phyloP scores from a whole-genome alignment of 176 grass and related monocot genomes.

The Olyra latifolia region DNA sequence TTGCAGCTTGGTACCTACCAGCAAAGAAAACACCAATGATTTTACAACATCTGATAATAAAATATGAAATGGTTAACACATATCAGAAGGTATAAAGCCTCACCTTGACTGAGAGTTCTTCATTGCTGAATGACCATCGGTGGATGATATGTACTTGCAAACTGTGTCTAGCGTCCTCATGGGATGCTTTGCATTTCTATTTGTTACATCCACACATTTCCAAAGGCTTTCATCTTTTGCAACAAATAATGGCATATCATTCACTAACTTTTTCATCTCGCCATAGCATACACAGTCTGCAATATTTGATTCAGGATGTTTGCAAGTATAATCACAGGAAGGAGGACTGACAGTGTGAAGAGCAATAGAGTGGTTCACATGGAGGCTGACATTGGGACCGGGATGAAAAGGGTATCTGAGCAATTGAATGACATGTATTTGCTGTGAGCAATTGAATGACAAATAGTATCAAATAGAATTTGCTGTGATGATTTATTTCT shows the following conservation, averaged over 20 bases:
- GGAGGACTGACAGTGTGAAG: slow-evolving; percentile 28
- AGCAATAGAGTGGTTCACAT: slow-evolving; percentile 38
- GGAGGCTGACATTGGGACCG: slow-evolving; percentile 34
- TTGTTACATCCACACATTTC: slow-evolving; percentile 79
- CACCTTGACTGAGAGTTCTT: slow-evolving; percentile 67
- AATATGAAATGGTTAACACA: slow-evolving; percentile 27
- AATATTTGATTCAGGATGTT: slow-evolving; percentile 49
- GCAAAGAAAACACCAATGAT: slow-evolving; percentile 26
- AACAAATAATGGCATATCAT: slow-evolving; percentile 56
- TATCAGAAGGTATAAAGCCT: slow-evolving; percentile 2
- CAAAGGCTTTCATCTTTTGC: slow-evolving; percentile 58
- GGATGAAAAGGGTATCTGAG: slow-evolving; percentile 27
- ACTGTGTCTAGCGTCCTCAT: slow-evolving; percentile 42
- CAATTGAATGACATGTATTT: too few species aligned
- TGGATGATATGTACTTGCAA: slow-evolving; percentile 50
- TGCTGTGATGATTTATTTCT: not conserved
- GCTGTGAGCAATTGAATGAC: too few species aligned
- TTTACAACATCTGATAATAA: slow-evolving; percentile 6
- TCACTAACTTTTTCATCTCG: slow-evolving; percentile 61
- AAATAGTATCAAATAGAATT: not conserved
- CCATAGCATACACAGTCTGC: slow-evolving; percentile 72
- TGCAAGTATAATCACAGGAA: slow-evolving; percentile 39
- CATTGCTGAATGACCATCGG: slow-evolving; percentile 39
- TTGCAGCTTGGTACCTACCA: slow-evolving; percentile 76
- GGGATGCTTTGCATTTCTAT: slow-evolving; percentile 53